These are phyloP conservation scores for Solanum clarkiae DNA, from an alignment of 257 asterid species.

Conservation along the genomic window DNA sequence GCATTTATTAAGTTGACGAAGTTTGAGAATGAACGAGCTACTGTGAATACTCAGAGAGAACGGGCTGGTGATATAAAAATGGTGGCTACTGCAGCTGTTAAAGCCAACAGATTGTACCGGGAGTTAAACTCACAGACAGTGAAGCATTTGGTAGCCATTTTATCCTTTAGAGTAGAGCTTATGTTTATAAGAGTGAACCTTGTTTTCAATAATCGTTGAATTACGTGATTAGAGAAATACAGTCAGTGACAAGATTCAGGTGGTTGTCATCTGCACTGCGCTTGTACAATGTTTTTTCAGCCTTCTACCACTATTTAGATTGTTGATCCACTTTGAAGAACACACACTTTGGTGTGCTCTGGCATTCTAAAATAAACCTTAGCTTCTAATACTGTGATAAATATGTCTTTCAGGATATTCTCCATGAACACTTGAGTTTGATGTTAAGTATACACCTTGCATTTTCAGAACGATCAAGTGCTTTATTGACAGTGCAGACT, in stretches of 20 bases:
- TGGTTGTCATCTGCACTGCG: not conserved
- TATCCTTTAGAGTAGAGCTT: not conserved
- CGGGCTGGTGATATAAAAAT: constrained; percentile 77
- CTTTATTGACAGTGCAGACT: constrained; percentile 87
- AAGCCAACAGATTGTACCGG: constrained; percentile 75
- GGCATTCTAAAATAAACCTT: not conserved
- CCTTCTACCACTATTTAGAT: not conserved
- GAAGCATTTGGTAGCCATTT: constrained; percentile 66
- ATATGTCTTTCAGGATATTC: constrained; percentile 48
- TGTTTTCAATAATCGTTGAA: not conserved
- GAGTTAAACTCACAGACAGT: constrained; percentile 63
- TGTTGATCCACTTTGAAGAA: not conserved
- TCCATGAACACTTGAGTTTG: constrained; percentile 86
- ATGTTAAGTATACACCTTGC: constrained; percentile 75
- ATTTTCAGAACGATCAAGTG: constrained; percentile 89
- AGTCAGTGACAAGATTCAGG: not conserved
- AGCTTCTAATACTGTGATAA: not conserved
- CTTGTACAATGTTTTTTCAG: not conserved
- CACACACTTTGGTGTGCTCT: not conserved
- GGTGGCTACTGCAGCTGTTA: constrained; percentile 82
- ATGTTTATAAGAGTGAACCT: not conserved
- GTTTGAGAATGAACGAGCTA: constrained; percentile 73
- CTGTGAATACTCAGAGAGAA: constrained; percentile 45
- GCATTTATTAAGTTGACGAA: constrained; percentile 77
- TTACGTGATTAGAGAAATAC: not conserved